Base-by-base conservation (phyloP, 176 grass and related monocot genomes). In the Aegilops bicornis region DNA sequence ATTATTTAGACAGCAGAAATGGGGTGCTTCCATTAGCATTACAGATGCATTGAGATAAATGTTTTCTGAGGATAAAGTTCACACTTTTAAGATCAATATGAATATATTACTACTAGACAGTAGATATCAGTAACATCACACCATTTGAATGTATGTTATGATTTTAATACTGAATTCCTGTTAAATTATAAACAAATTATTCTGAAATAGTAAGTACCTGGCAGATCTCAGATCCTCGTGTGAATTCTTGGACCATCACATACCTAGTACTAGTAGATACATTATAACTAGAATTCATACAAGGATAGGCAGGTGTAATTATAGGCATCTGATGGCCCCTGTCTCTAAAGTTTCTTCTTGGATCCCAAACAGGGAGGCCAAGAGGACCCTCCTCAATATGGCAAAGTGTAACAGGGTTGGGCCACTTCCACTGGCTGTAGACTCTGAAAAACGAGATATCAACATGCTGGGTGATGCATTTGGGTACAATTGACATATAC, bases 281-380 rank as follows among this genome's bases (percentile, higher is more conserved):
- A 64, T 98, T 98, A 78, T 94, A 98, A 66, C 96, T 94, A 39
- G 92, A 98, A 87, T 96, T 98, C 96, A 96, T 98, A 86, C 89
- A 85, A 52, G 96, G 96, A 89, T 98, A 98, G 32, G 93, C 96
- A 19, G 96, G 96, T 77, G 96, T 98, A 82, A 98, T 98, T 70
- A 98, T 98, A 64, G 96, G 96, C 96, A 98, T 98, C 20, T 89
- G 92, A 76, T 98, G 93, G 10, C 89, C 78, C 82, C 90, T 95
- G 64, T 98, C 96, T 89, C 88, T 96, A 64, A 77, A 94, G 84
- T 98, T 94, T 87, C 82, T 95, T 66, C 96, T 90, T 62, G 93
- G 96, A 83, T 98, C 96, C 96, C 96, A 98, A 64, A 98, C 92
- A 88, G 86, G 79, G 22, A 95, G 90, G 37, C 92, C 90, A 83